Base-by-base conservation (phyloP, 1,284 basidiomycete genomes). In the Puccinia coronata region DNA sequence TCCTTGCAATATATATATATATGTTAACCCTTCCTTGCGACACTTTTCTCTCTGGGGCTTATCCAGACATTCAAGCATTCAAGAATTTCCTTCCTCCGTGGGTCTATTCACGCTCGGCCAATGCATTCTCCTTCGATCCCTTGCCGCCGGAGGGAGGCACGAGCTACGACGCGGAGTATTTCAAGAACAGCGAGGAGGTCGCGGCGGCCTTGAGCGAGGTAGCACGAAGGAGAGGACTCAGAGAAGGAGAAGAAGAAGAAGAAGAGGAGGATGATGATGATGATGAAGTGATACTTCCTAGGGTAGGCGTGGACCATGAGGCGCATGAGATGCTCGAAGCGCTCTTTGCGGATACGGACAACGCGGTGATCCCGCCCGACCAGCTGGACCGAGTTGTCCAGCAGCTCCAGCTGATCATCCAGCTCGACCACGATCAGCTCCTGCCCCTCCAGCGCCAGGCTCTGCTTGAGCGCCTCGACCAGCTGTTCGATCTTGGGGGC, bases 101-200 rank as follows among this genome's bases (percentile, higher is more conserved):
- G 14, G 31, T 83, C 31, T 51, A 72, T 55, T 51, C 47, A 9
- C 51, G 36, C 55, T 78, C 82, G 2, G 79, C 81, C 39, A 53
- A 36, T 36, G 78, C 81, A 28, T 84, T 82, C 78, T 84, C 84
- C 28, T 84, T 82, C 82, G 84, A 84, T 57, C 84, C 84, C 2
- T 61, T 84, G 20, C 83, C 84, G 1, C 84, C 84, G 0, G 39
- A 53, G 23, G 51, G 71, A 65, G 82, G 82, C 18, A 83, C 83
- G 18, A 82, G 67, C 72, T 84, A 83, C 81, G 69, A 83, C 81
- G 83, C 82, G 55, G 16, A 43, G 16, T 84, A 84, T 75, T 84
- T 84, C 51, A 81, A 81, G 9, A 82, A 78, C 14, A 39, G 31
- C 6, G 36, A 63, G 12, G 61, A 39, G 34, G 20, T 14, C 20